Conservation (phyloP, 1,139 yeast species). For the Hansenula sp. region DNA sequence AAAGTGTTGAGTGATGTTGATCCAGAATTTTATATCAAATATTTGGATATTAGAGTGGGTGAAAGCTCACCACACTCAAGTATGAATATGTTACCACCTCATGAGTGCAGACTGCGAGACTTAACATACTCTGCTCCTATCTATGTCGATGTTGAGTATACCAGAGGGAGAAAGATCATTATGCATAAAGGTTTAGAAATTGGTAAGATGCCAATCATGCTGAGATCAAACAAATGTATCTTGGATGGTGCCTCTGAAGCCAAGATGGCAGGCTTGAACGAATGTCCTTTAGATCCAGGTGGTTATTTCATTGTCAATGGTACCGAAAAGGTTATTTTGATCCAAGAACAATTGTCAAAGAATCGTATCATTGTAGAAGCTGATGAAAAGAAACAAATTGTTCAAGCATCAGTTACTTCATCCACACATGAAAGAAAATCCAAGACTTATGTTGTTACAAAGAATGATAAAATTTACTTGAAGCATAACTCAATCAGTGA, state of each 20-base stretch:
- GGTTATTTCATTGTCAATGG: conserved; percentile 98
- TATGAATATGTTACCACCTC: conserved; percentile 71
- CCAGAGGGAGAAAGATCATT: conserved; percentile 89
- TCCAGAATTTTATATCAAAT: conserved; percentile 91
- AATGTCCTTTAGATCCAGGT: conserved; percentile 98
- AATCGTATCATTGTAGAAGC: conserved; percentile 98
- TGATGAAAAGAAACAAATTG: conserved; percentile 89
- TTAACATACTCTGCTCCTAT: conserved; percentile 95
- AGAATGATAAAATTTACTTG: conserved; percentile 81
- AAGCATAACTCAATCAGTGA: conserved; percentile 95
- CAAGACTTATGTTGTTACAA: conserved; percentile 91
- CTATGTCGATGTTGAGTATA: conserved; percentile 94
- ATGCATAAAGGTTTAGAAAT: conserved; percentile 88
- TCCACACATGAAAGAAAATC: conserved; percentile 98
- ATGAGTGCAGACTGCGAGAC: conserved; percentile 93
- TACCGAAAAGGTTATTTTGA: conserved; percentile 93
- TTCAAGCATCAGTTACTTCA: conserved; percentile 96
- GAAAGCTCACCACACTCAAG: conserved; percentile 52
- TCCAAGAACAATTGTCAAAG: conserved; percentile 94
- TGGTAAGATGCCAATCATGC: conserved; percentile 98
- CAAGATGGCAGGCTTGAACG: conserved; percentile 85
- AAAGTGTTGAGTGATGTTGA: conserved; percentile 89
- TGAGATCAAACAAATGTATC: conserved; percentile 87
- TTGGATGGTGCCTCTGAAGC: conserved; percentile 72
- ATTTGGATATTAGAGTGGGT: conserved; percentile 88